Base-by-base conservation (phyloP, 2,329 filamentous ascomycete genomes). In the Penicillium oxalicum region DNA sequence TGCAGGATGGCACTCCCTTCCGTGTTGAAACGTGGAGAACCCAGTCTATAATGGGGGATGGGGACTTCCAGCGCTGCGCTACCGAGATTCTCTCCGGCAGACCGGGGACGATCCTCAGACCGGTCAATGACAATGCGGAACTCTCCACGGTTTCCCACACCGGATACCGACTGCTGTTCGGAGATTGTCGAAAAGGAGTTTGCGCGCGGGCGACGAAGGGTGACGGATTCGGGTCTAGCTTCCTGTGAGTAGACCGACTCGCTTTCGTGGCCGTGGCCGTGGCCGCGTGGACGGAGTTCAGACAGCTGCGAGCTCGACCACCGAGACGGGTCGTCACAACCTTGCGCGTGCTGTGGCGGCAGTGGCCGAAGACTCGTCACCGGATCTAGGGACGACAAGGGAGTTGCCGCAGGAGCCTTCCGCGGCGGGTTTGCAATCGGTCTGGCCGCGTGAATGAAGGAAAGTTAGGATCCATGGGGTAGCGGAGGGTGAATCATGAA, bases 11-110 rank as follows among this genome's bases (percentile, higher is more conserved):
- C 83, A 2, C 86, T 90, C 9, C 89, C 89, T 58, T 80, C 79
- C 45, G 80, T 72, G 54, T 86, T 91, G 68, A 95, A 95, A 50
- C 83, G 81, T 13, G 89, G 88, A 1, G 85, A 87, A 9, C 90
- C 91, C 49, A 96, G 74, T 56, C 84, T 84, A 76, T 91, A 94
- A 48, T 87, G 85, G 33, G 91, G 90, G 44, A 95, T 95, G 24
- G 83, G 77, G 38, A 91, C 79, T 57, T 90, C 81, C 44, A 94
- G 74, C 33, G 82, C 71, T 9, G 81, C 82, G 35, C 74, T 65
- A n/a, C 70, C 68, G 55, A 56, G 62, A 58, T 54, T 57, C 42
- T 81, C 80, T 61, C 85, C 82, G 53, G 81, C 77, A 4, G 82
- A 85, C 62, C 78, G 85, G 26, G 83, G 79, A 45, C 81, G 77